phyloP scores from a whole-genome alignment of 805 yeast genomes.

The Metschnikowia lunata region DNA sequence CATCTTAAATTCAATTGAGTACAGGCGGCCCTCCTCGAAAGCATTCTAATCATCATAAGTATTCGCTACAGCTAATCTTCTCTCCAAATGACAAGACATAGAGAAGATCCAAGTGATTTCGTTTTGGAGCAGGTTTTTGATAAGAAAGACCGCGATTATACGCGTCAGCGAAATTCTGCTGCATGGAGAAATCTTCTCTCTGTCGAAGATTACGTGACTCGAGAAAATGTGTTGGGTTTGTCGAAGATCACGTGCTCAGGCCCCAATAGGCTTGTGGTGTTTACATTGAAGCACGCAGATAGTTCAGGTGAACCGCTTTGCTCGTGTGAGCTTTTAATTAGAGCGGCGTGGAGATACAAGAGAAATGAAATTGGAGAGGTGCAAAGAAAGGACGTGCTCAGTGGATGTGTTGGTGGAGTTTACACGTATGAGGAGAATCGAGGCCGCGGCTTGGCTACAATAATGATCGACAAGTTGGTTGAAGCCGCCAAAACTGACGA shows the following conservation, averaged over 20 bases:
- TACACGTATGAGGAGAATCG: conserved; percentile 35
- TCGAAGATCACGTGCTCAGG: conserved; percentile 18
- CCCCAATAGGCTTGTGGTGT: conserved; percentile 21
- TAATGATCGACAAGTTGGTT: conserved; percentile 37
- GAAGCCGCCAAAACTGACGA: conserved; percentile 19
- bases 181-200: conserved; percentile 37
- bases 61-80: too few species aligned
- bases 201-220: conserved; percentile 28
- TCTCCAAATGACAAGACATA: conserved; percentile 2
- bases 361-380: conserved; percentile 15
- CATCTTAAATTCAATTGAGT: neutral
- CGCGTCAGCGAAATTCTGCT: conserved; percentile 31
- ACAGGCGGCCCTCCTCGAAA: neutral
- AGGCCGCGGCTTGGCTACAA: conserved; percentile 34
- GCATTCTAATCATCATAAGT: too few species aligned
- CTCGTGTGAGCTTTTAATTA: conserved; percentile 32
- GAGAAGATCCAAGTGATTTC: conserved; percentile 11
- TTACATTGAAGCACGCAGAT: conserved; percentile 20
- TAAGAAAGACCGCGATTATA: conserved; percentile 23
- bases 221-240: conserved; percentile 32
- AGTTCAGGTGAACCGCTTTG: conserved; percentile 23
- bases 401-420: conserved; percentile 42
- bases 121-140: conserved; percentile 21
- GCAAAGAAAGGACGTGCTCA: conserved; percentile 15
- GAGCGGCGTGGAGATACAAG: conserved; percentile 27